Percentiles rank a stretch among this genome's conserved stretches.
These are phyloP conservation scores for Zea luxurians DNA, from an alignment of 176 grass and related monocot species.

Conservation along the genomic window DNA sequence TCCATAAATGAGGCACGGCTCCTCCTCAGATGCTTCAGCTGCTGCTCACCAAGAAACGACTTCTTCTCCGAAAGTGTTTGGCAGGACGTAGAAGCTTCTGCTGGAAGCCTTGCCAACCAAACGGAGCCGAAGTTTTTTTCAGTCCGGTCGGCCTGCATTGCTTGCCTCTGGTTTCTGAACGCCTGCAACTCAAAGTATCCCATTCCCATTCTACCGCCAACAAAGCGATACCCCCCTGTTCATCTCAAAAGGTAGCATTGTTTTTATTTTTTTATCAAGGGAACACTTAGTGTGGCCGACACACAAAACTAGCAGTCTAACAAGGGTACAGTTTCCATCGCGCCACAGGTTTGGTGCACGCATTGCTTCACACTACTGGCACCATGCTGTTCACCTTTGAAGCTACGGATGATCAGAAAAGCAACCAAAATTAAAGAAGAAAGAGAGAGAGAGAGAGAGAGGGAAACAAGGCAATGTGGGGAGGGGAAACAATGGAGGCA, in stretches of 20 bases:
- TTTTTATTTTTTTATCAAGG: conserved; percentile 7
- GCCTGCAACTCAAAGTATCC: not conserved
- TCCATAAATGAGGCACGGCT: no score
- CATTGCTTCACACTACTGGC: conserved; percentile 27
- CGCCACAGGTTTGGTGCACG: not conserved
- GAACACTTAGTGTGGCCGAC: conserved; percentile 50
- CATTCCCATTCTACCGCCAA: no score
- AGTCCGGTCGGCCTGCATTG: not conserved
- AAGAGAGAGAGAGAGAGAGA: not conserved
- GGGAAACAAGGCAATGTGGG: conserved; percentile 34
- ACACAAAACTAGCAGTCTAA: conserved; percentile 41
- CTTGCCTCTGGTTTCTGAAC: conserved; percentile 17
- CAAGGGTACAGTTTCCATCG: conserved; percentile 22
- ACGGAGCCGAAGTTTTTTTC: not conserved
- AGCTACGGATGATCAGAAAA: conserved; percentile 36
- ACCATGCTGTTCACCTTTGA: conserved; percentile 31
- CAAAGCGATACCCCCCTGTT: no score
- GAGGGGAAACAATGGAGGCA: conserved; percentile 27
- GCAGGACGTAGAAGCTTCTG: no score
- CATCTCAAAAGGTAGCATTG: not conserved
- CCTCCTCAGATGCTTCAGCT: no score
- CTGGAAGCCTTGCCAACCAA: no score
- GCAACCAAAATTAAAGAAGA: not conserved
- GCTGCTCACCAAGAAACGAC: no score
- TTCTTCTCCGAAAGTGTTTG: no score